These are phyloP conservation scores for Drechslerella dactyloides DNA, from an alignment of 2,329 filamentous ascomycete species.

Conservation along the genomic window DNA sequence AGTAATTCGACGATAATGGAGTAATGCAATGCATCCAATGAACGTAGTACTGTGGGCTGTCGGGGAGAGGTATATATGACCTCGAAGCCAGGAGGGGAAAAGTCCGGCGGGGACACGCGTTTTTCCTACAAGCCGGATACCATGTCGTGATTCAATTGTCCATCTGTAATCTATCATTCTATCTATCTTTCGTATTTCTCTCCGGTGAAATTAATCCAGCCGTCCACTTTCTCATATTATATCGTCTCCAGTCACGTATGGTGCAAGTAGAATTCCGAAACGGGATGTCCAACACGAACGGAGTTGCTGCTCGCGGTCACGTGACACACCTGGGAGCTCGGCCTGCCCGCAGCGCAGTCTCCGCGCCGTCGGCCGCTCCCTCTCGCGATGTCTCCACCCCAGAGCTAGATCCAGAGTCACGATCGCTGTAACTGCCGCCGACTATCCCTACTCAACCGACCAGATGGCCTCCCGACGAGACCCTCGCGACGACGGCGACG, in stretches of 20 bases:
- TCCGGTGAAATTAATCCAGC: neutral
- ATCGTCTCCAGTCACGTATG: no score
- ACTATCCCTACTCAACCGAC: neutral
- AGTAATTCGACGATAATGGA: constrained; percentile 6
- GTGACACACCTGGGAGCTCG: neutral
- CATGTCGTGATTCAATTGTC: neutral
- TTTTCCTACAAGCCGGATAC: neutral
- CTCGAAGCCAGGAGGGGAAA: no score
- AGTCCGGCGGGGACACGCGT: neutral
- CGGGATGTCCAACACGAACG: constrained; percentile 14
- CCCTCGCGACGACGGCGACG: constrained; percentile 31
- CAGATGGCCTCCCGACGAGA: constrained; percentile 38
- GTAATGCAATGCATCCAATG: neutral
- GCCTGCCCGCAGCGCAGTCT: neutral
- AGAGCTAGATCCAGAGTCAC: neutral
- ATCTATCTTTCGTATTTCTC: neutral
- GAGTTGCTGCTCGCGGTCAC: constrained; percentile 4
- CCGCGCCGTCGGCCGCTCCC: neutral
- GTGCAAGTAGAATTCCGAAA: no score
- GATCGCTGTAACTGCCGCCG: neutral
- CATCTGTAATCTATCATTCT: neutral
- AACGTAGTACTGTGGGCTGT: neutral
- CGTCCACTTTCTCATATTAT: neutral
- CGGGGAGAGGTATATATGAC: no score
- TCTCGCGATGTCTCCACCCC: neutral